These are phyloP conservation scores for Rhynchosporium agropyri DNA, from an alignment of 2,329 filamentous ascomycete species.

Conservation along the genomic window DNA sequence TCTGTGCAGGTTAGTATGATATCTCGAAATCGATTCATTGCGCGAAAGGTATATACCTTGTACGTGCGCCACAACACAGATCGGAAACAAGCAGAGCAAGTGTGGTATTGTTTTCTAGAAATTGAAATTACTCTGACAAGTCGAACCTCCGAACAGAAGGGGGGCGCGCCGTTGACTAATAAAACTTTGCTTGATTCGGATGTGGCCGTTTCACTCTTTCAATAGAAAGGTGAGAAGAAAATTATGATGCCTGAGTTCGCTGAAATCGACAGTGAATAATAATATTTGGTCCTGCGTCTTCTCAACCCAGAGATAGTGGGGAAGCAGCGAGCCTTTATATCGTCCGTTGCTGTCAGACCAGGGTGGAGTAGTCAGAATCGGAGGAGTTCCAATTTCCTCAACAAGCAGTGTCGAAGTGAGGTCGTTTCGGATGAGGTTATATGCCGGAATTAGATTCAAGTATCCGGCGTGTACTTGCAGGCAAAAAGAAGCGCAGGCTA, in stretches of 20 bases:
- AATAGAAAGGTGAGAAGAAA: background rate
- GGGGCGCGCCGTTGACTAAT: too few relatives aligned
- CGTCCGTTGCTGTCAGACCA: background rate
- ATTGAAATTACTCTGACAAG: background rate
- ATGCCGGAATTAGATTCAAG: slow-evolving; percentile 1
- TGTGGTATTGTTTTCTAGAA: background rate
- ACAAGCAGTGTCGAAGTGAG: background rate
- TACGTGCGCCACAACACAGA: background rate
- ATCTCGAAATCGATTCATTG: background rate
- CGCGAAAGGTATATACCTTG: background rate
- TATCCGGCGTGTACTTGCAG: slow-evolving; percentile 10
- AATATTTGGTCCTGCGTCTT: slow-evolving; percentile 1
- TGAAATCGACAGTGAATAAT: background rate
- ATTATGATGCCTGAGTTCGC: too few relatives aligned
- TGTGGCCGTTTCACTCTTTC: background rate
- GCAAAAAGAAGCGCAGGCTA: background rate
- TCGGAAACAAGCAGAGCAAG: background rate
- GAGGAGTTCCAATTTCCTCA: background rate
- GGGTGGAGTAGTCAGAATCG: background rate
- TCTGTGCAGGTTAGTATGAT: slow-evolving; percentile 3
- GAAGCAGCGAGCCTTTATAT: background rate
- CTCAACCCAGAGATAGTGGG: background rate
- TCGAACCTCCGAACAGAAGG: background rate
- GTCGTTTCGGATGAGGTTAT: background rate
- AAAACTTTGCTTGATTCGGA: background rate